These are phyloP conservation scores for Fusarium xyrophilum DNA, from an alignment of 2,329 filamentous ascomycete species.

Conservation along the genomic window DNA sequence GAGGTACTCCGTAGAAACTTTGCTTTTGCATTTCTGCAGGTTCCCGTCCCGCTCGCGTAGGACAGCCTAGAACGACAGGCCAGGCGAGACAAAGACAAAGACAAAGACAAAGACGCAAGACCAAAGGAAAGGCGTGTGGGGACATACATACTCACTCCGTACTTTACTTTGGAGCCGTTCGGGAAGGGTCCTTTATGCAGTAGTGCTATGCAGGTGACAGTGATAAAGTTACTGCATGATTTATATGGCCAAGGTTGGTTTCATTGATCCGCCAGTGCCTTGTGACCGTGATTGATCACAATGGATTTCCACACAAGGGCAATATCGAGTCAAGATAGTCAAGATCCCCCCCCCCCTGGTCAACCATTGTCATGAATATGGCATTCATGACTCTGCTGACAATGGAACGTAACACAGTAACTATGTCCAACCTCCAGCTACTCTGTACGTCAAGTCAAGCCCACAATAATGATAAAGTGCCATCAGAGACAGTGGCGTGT, in stretches of 20 bases:
- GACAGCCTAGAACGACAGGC: background rate
- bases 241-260: conserved; percentile 16
- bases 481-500: conserved; percentile 24
- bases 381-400: background rate
- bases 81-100: background rate
- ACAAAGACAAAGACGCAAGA: background rate
- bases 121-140: conserved; percentile 1
- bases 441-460: conserved; percentile 23
- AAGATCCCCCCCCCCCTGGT: too few species aligned
- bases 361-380: conserved; percentile 5
- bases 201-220: conserved; percentile 25
- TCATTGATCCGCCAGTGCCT: conserved; percentile 3
- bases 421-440: conserved; percentile 22
- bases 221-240: conserved; percentile 30
- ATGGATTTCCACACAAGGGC: background rate
- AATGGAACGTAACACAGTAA: background rate
- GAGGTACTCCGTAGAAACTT: too few species aligned
- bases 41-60: conserved; percentile 19
- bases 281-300: background rate
- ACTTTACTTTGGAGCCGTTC: conserved; percentile 20
- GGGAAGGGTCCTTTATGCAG: conserved; percentile 5
- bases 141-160: background rate
- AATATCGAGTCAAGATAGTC: conserved; percentile 6
- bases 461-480: conserved; percentile 2
- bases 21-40: conserved; percentile 25